These are phyloP conservation scores for Leersia perrieri DNA, from an alignment of 176 grass and related monocot genomes.

Conservation along the genomic window DNA sequence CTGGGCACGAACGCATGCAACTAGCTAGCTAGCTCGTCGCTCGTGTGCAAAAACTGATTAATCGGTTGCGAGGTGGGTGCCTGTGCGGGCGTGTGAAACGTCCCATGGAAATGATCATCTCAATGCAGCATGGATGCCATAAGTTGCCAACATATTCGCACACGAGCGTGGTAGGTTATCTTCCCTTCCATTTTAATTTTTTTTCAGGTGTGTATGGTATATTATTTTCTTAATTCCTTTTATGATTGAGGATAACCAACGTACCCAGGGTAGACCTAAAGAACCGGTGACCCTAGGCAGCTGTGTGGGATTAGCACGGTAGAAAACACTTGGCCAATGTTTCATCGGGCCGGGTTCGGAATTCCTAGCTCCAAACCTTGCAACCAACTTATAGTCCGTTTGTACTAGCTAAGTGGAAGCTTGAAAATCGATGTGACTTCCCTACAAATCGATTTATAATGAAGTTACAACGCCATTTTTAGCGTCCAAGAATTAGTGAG, in stretches of 20 bases:
- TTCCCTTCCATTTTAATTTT: not conserved
- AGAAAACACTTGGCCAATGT: not conserved
- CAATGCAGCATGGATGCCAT: not conserved
- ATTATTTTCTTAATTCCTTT: not conserved
- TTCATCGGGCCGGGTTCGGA: not conserved
- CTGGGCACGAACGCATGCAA: slow-evolving; percentile 1
- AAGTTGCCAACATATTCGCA: not conserved
- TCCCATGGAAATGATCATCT: not conserved
- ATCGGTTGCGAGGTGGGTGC: not conserved
- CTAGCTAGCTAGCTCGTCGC: not conserved
- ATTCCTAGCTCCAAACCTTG: not conserved
- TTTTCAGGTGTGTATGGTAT: not conserved
- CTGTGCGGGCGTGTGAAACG: no score
- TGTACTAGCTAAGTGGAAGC: no score
- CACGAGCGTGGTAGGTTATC: not conserved
- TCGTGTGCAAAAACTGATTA: slow-evolving; percentile 2
- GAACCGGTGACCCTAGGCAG: no score
- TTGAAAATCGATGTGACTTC: not conserved
- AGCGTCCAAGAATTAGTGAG: not conserved
- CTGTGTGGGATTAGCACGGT: not conserved
- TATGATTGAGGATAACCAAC: not conserved
- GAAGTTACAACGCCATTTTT: not conserved
- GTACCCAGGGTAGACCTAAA: not conserved
- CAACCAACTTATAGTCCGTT: not conserved
- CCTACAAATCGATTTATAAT: not conserved